A percentile compares a stretch with the other conserved stretches of the same genome.
Evolutionary conservation across 345 rosid genomes (phyloP).

Genomic region (Microthlaspi erraticum): DNA sequence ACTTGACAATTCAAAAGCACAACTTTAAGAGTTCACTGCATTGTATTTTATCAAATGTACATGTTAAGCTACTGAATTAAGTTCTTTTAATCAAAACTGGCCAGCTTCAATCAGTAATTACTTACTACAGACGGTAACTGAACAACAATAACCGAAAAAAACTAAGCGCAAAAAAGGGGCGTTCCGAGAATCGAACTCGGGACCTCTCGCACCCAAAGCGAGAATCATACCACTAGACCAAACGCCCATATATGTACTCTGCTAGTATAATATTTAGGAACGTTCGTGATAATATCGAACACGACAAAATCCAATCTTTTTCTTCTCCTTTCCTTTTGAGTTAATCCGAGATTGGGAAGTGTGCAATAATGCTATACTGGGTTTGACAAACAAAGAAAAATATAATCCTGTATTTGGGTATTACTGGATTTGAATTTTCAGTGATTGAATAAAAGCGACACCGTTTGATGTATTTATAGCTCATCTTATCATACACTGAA

Average conservation of each 20-base stretch:
- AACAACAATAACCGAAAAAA: too few species aligned
- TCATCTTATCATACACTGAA: slow-evolving; percentile 7
- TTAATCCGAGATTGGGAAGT: background rate
- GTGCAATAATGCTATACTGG: background rate
- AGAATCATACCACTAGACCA: slow-evolving; percentile 55
- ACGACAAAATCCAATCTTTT: background rate
- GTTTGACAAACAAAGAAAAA: background rate
- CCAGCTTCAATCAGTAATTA: background rate
- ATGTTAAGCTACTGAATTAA: background rate
- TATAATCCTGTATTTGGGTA: background rate
- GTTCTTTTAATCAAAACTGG: background rate
- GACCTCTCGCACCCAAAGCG: slow-evolving; percentile 89
- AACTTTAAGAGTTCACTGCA: background rate
- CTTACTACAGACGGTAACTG: background rate
- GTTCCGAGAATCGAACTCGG: slow-evolving; percentile 62
- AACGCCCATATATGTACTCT: background rate
- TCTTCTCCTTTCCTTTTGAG: background rate
- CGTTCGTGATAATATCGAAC: background rate
- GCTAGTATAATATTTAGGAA: too few species aligned
- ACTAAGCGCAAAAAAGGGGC: too few species aligned
- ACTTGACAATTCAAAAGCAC: background rate
- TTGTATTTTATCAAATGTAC: background rate
- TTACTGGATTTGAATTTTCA: slow-evolving; percentile 29
- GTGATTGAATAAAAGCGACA: background rate
- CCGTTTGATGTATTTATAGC: slow-evolving; percentile 2